These are phyloP conservation scores for Penicillium steckii DNA, from an alignment of 495 filamentous ascomycete genomes.

Conservation along the genomic window DNA sequence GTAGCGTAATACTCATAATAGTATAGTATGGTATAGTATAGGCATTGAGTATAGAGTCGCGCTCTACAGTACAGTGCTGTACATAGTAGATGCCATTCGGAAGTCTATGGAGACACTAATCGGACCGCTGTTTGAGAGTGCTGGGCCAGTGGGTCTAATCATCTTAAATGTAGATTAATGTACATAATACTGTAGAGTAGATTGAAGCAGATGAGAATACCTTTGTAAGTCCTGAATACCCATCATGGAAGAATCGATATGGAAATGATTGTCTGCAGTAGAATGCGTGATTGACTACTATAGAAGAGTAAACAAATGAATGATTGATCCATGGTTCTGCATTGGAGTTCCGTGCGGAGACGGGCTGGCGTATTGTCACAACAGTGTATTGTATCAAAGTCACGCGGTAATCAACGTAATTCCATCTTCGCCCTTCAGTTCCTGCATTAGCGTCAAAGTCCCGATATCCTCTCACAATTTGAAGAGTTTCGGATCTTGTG, in stretches of 20 bases:
- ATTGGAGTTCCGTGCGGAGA: no score
- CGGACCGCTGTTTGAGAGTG: conserved; percentile 12
- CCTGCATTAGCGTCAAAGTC: conserved; percentile 45
- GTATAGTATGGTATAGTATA: no score
- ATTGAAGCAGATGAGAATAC: neutral
- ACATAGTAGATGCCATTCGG: no score
- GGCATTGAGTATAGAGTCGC: no score
- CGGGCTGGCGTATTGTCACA: neutral
- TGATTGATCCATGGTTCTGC: conserved; percentile 7
- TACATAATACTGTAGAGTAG: neutral
- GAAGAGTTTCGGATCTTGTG: neutral
- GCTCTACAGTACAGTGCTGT: no score
- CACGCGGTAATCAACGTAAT: conserved; percentile 9
- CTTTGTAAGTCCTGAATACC: neutral
- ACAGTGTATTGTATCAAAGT: neutral
- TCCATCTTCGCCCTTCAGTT: conserved; percentile 33
- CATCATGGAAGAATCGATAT: no score
- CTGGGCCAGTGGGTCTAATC: no score
- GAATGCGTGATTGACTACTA: no score
- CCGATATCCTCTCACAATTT: no score
- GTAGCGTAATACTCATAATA: no score
- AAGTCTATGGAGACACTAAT: neutral
- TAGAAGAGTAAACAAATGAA: neutral
- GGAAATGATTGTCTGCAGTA: no score
- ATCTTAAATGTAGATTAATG: no score